A percentile compares a stretch with the other conserved stretches of the same genome.
These are phyloP conservation scores for Cladosporium sp. DNA, from an alignment of 2,329 filamentous ascomycete species.

Conservation along the genomic window DNA sequence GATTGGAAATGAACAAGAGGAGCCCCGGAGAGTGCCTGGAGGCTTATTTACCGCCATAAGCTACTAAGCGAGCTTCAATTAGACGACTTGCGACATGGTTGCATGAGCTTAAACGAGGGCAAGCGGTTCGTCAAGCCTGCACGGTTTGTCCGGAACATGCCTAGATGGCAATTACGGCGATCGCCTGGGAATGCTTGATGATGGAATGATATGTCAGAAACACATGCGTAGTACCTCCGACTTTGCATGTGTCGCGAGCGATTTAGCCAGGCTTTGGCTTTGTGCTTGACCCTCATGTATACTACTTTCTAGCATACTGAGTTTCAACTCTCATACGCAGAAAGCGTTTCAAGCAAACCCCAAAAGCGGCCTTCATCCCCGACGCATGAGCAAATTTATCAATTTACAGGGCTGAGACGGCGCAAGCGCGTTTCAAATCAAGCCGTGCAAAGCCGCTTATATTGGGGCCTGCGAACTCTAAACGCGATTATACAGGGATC, in stretches of 20 bases:
- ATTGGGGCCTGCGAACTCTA: background rate
- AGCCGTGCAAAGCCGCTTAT: conserved; percentile 4
- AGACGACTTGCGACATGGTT: background rate
- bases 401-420: background rate
- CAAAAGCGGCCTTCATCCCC: background rate
- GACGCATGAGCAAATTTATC: background rate
- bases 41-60: conserved; percentile 12
- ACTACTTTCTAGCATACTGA: background rate
- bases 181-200: background rate
- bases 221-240: background rate
- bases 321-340: background rate
- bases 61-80: conserved; percentile 17
- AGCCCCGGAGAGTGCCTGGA: conserved; percentile 3
- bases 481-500: background rate
- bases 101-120: conserved; percentile 5
- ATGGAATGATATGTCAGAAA: background rate
- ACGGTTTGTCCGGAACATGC: background rate
- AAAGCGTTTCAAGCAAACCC: background rate
- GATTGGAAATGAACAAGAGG: conserved; percentile 10
- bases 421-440: background rate
- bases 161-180: background rate
- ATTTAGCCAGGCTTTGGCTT: background rate
- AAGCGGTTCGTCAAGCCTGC: background rate
- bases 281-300: background rate
- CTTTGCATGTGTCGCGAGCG: background rate